Base-by-base conservation (phyloP, 2,329 filamentous ascomycete species). In the Xylariaceae sp. region DNA sequence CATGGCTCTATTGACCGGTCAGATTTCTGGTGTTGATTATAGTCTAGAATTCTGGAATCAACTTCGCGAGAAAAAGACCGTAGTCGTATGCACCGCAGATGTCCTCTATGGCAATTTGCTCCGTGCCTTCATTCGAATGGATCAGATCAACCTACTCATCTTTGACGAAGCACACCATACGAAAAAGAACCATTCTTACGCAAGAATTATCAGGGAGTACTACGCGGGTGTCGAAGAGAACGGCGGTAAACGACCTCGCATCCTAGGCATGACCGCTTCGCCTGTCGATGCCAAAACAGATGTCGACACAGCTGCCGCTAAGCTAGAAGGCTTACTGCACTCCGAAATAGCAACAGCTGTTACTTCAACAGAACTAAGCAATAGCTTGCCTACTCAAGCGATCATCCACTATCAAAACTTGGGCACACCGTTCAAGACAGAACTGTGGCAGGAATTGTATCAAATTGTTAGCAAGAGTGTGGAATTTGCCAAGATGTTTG, bases 121-220 rank as follows among this genome's bases (percentile, higher is more conserved):
- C 64, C 88, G 88, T 67, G 88, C 88, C 0, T 95, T 91, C 73
- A 82, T 97, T 60, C 82, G 74, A 8, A 96, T 99, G 77, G 77
- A 84, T 15, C 84, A 89, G 66, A 91, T 97, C 72, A 97, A 93
- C 68, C 81, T 99, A 1, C 78, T 99, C 44, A 86, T 97, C 61
- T 96, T 99, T 65, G 94, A 99, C 68, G 94, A 99, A 74, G 94
- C 92, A 4, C 94, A 99, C 68, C 94, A 97, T 69, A 86, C 93
- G 0, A 99, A 99, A 75, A 95, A 93, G 72, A 89, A 92, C 55
- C 94, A 99, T 68, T 82, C 90, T 0, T 99, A 96, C 70, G 90
- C 93, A 17, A 82, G 85, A 34, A 94, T 99, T 60, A 90, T 99
- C 74, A 92, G 89, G 67, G 88, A 96, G 60, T 92, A 90, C 66